Base-by-base conservation (phyloP, 768 basidiomycete species). In the Scleroderma citrinum region DNA sequence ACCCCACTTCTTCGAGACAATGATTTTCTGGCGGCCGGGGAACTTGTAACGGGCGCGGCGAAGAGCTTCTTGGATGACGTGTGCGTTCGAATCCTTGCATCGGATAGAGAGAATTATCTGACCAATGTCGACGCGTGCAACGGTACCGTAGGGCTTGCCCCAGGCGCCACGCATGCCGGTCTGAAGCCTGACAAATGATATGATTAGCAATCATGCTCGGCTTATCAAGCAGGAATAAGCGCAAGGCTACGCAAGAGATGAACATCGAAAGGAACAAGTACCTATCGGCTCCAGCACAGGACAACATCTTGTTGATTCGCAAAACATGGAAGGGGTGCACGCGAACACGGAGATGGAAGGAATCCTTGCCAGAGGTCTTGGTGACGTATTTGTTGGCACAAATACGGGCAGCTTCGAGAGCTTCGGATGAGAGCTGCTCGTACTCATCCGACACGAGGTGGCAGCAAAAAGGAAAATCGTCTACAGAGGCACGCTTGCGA, bases 281-380 rank as follows among this genome's bases (percentile, higher is more conserved):
- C 90, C 91, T 78, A 92, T 99, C 96, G 62, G 96, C 94, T 60
- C 96, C 95, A 60, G 96, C 96, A 69, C 96, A 98, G 51, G 86
- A 89, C 79, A 98, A 88, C 91, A 96, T 98, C 85, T 99, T 98
- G 88, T 98, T 96, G 84, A 96, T 96, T 56, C 96, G 88, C 74
- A 99, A 72, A 62, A 98, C 92, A 69, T 99, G 96, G 91, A 87
- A 96, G 37, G 95, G 96, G 76, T 99, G 95, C 50, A 90, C 91
- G 53, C 93, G 88, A 60, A 99, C 92, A 59, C 95, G 83, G 70
- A 98, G 69, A 69, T 99, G 95, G 93, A 99, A 98, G 5, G 94
- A 90, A 62, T 99, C 95, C 76, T 98, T 98, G 64, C 96, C 95
- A 26, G 87, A 83, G 3, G 89, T 92, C 83, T 99, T 97, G 63